Percentiles rank a stretch among this genome's conserved stretches.
Conservation (phyloP, 208 protist species). For the Angomonas ambiguus region DNA sequence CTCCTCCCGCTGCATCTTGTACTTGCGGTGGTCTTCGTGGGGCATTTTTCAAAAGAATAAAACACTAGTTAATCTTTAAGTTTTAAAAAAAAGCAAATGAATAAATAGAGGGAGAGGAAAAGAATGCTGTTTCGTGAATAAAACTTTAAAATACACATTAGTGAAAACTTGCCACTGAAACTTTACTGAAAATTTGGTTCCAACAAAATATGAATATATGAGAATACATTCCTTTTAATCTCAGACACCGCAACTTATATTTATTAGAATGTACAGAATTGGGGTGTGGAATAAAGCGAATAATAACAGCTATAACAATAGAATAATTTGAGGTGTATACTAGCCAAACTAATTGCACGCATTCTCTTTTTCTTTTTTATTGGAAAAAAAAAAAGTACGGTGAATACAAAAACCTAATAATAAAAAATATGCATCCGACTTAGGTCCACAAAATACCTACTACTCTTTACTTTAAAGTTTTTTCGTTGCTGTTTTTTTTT, state of each 20-base stretch:
- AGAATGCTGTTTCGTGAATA: conserved; percentile 10
- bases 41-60: conserved; percentile 47
- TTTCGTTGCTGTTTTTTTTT: too few relatives aligned
- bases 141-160: conserved; percentile 8
- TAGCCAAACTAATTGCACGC: too few relatives aligned
- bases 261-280: too few relatives aligned
- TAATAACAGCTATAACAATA: conserved; percentile 12
- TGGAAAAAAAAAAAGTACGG: conserved; percentile 8
- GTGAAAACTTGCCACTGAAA: too few relatives aligned
- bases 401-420: neutral
- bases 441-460: too few relatives aligned
- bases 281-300: too few relatives aligned
- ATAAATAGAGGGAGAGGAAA: conserved; percentile 2
- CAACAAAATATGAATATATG: too few relatives aligned
- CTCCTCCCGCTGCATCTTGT: conserved; percentile 82
- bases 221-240: too few relatives aligned
- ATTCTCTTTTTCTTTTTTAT: conserved; percentile 22
- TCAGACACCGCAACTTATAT: too few relatives aligned
- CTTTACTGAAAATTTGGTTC: neutral
- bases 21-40: conserved; percentile 79
- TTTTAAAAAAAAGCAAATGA: conserved; percentile 7
- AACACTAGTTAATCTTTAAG: neutral
- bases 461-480: too few relatives aligned
- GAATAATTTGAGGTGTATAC: neutral
- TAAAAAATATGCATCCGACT: conserved; percentile 1